These are phyloP conservation scores for Gossypium gossypioides DNA, from an alignment of 441 rosid genomes.

Conservation along the genomic window DNA sequence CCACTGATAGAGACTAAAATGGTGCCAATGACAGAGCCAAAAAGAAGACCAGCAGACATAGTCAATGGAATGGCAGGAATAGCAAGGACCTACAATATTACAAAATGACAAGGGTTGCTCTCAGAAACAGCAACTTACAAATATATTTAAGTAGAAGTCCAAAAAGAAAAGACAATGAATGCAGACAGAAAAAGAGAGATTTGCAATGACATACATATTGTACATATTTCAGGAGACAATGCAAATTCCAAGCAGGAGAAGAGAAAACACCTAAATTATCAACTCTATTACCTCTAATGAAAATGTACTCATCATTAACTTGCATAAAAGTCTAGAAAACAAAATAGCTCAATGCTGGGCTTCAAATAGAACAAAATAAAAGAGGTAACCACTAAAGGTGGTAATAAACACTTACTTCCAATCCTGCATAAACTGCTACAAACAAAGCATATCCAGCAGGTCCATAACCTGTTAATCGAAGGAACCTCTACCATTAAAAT, in stretches of 20 bases:
- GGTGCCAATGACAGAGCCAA: slow-evolving; percentile 77
- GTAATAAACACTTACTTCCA: slow-evolving; percentile 50
- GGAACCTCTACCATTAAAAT: slow-evolving; percentile 10
- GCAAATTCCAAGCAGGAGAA: background rate
- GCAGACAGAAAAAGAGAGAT: background rate
- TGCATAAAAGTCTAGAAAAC: background rate
- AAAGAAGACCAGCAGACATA: slow-evolving; percentile 98
- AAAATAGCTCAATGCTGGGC: background rate
- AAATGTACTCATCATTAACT: background rate
- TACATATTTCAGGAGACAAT: background rate
- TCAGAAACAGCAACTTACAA: background rate
- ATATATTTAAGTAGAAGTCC: background rate
- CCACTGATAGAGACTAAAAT: slow-evolving; percentile 96
- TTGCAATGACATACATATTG: background rate
- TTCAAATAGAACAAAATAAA: background rate
- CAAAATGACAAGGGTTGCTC: slow-evolving; percentile 5
- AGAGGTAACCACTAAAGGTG: background rate
- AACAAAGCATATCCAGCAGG: slow-evolving; percentile 87
- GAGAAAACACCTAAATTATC: background rate
- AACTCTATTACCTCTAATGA: background rate
- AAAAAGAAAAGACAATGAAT: background rate
- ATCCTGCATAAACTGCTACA: slow-evolving; percentile 80
- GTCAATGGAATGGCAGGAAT: slow-evolving; percentile 96
- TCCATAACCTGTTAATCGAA: slow-evolving; percentile 59
- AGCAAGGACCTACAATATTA: slow-evolving; percentile 60